phyloP scores from a whole-genome alignment of 768 basidiomycete genomes.

The Agaricus subrufescens region DNA sequence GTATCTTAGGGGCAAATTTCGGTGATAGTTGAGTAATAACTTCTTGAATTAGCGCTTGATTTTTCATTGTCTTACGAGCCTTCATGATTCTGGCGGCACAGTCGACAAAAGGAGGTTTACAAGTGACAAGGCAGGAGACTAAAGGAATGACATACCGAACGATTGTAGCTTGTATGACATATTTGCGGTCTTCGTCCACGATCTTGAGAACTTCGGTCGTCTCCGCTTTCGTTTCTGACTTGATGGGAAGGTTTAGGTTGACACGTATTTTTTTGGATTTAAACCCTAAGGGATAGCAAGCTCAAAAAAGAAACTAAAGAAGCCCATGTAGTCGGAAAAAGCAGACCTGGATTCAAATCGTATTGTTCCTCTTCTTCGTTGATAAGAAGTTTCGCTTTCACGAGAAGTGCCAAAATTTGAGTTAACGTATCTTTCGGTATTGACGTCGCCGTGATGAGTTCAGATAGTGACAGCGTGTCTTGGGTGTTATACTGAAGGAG shows the following conservation, averaged over 20 bases:
- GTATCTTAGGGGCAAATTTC: constrained; percentile 88
- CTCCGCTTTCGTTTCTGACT: constrained; percentile 92
- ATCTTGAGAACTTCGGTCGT: constrained; percentile 88
- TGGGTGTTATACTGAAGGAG: constrained; percentile 90
- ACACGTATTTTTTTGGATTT: constrained; percentile 94
- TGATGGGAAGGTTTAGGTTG: constrained; percentile 88
- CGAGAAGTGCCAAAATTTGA: constrained; percentile 62
- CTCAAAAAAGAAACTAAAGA: neutral
- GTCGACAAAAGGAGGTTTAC: constrained; percentile 2
- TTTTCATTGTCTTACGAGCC: constrained; percentile 93
- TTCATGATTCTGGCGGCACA: constrained; percentile 80
- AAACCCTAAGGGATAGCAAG: constrained; percentile 48
- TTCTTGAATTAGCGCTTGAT: constrained; percentile 84
- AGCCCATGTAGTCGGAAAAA: neutral
- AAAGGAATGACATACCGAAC: constrained; percentile 50
- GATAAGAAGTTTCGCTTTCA: constrained; percentile 85
- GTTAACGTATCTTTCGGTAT: constrained; percentile 76
- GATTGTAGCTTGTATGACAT: constrained; percentile 92
- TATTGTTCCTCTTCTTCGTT: constrained; percentile 88
- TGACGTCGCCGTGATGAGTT: constrained; percentile 74
- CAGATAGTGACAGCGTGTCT: constrained; percentile 79
- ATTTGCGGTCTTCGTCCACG: constrained; percentile 96
- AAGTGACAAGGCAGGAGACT: neutral
- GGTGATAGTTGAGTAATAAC: constrained; percentile 86
- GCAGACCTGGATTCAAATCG: constrained; percentile 76